Conservation (phyloP, 2,329 filamentous ascomycete species). For the Fusarium sp. region DNA sequence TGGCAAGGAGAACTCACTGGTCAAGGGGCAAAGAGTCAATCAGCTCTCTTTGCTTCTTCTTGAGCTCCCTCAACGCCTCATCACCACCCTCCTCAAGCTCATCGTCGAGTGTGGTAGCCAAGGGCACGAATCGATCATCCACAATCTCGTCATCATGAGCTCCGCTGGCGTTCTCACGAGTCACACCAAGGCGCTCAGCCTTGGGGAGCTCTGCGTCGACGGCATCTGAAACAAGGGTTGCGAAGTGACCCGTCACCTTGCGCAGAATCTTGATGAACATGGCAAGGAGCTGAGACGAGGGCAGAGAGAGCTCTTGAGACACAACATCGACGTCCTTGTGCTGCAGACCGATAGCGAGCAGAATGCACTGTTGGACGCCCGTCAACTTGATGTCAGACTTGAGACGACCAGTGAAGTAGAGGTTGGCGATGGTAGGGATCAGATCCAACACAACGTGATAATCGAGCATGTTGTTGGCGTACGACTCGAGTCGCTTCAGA, state of each 20-base stretch:
- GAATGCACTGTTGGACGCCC: conserved; percentile 86
- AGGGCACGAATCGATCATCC: conserved; percentile 75
- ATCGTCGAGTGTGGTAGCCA: conserved; percentile 79
- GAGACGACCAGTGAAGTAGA: conserved; percentile 88
- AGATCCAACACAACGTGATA: conserved; percentile 98
- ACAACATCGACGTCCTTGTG: conserved; percentile 86
- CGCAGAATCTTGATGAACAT: conserved; percentile 98
- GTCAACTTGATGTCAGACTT: conserved; percentile 75
- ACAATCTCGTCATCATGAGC: conserved; percentile 78
- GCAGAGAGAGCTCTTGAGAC: conserved; percentile 81
- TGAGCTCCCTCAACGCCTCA: conserved; percentile 77
- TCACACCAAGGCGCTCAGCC: conserved; percentile 68
- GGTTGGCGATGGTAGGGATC: conserved; percentile 81
- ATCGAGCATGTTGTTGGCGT: conserved; percentile 96
- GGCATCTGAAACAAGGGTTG: conserved; percentile 78
- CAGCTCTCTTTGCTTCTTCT: conserved; percentile 84
- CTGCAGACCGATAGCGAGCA: conserved; percentile 92
- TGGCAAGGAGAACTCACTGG: conserved; percentile 55
- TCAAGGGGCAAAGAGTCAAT: conserved; percentile 93
- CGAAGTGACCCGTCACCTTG: conserved; percentile 86
- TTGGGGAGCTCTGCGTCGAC: conserved; percentile 75
- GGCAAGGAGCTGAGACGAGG: conserved; percentile 83
- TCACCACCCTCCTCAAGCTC: conserved; percentile 88
- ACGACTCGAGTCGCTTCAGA: conserved; percentile 92
- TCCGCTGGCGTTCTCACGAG: conserved; percentile 68